Evolutionary conservation across 2,329 filamentous ascomycete species (phyloP).

Genomic region (Ophiostoma ulmi): DNA sequence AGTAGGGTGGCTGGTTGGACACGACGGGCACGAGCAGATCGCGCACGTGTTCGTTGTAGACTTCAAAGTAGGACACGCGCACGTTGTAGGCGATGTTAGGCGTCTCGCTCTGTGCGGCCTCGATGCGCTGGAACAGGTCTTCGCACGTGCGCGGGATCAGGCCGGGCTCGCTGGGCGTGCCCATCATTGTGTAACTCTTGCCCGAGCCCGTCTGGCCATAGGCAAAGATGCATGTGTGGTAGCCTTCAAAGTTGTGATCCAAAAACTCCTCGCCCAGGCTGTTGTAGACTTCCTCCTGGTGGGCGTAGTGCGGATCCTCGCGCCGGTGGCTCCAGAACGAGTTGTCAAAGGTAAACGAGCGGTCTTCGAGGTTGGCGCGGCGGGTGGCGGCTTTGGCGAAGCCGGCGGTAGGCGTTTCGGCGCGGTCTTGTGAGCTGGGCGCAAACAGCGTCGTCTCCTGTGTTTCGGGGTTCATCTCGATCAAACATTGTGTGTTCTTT

Average conservation of each 20-base stretch:
- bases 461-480: conserved; percentile 82
- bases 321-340: conserved; percentile 98
- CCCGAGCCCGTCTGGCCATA: conserved; percentile 97
- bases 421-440: conserved; percentile 43
- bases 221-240: conserved; percentile 99
- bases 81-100: conserved; percentile 76
- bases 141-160: conserved; percentile 97
- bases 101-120: conserved; percentile 59
- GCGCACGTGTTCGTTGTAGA: conserved; percentile 96
- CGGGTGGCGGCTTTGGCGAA: conserved; percentile 32
- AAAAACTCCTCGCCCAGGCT: conserved; percentile 85
- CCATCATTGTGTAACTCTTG: conserved; percentile 97
- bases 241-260: conserved; percentile 96
- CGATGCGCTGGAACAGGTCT: conserved; percentile 91
- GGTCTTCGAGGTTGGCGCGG: conserved; percentile 27
- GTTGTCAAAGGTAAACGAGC: conserved; percentile 81
- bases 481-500: conserved; percentile 74
- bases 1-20: conserved; percentile 67
- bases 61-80: conserved; percentile 97
- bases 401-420: conserved; percentile 18
- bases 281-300: conserved; percentile 80
- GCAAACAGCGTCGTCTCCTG: conserved; percentile 78
- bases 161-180: conserved; percentile 90
- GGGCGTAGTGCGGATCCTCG: conserved; percentile 74
- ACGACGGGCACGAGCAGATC: conserved; percentile 59